Conservation (phyloP, 2,329 filamentous ascomycete genomes). For the Colletotrichum sp. region DNA sequence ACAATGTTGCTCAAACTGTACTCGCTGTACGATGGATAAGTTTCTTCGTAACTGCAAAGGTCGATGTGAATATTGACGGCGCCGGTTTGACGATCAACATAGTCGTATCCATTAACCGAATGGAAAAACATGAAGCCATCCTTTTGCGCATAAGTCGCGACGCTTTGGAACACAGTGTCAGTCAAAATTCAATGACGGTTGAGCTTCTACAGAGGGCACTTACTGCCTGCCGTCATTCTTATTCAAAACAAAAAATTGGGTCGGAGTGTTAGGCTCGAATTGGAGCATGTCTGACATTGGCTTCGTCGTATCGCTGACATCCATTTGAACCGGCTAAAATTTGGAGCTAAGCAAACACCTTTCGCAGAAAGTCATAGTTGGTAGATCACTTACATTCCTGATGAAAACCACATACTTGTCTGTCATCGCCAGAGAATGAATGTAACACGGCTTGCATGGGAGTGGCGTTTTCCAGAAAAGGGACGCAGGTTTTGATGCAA, state of each 20-base stretch:
- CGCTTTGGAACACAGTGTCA: not conserved
- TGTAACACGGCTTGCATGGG: constrained; percentile 21
- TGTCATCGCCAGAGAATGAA: constrained; percentile 21
- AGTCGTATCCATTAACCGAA: constrained; percentile 25
- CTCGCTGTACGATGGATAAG: constrained; percentile 15
- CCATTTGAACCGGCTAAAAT: constrained; percentile 17
- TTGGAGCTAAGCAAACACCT: not conserved
- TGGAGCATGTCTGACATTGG: constrained; percentile 15
- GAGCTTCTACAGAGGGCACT: not conserved
- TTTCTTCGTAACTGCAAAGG: constrained; percentile 21
- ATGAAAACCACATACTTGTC: constrained; percentile 22
- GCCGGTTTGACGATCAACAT: constrained; percentile 1
- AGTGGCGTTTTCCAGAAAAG: constrained; percentile 21
- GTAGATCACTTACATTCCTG: constrained; percentile 7
- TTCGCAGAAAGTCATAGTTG: not conserved
- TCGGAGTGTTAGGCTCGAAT: constrained; percentile 14
- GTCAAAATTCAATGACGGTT: not conserved
- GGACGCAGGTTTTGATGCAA: constrained; percentile 6
- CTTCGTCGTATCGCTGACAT: constrained; percentile 24
- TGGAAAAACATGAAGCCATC: constrained; percentile 23
- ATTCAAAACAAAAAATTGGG: constrained; percentile 22
- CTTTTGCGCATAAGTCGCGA: constrained; percentile 13
- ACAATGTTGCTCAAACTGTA: constrained; percentile 37
- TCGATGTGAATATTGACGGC: constrained; percentile 22
- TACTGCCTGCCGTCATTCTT: constrained; percentile 20